Conservation (phyloP, 805 yeast species). For the Candida boleticola region DNA sequence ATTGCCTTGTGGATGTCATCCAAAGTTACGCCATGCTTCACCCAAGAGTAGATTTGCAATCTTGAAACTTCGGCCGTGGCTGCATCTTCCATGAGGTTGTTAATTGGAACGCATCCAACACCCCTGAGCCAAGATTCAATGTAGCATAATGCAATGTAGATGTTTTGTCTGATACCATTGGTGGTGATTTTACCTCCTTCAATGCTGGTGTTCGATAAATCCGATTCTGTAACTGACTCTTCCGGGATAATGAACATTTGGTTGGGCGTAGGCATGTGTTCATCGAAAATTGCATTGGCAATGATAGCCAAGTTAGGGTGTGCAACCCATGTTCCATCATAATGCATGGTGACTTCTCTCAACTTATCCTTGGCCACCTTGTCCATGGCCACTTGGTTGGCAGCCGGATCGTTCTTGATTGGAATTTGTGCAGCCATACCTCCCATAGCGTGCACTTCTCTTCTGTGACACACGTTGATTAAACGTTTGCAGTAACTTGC, state of each 20-base stretch:
- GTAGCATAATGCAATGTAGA: constrained; percentile 20
- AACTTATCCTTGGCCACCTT: constrained; percentile 69
- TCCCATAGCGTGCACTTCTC: constrained; percentile 86
- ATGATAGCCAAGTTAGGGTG: constrained; percentile 20
- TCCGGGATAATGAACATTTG: constrained; percentile 16
- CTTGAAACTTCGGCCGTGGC: constrained; percentile 24
- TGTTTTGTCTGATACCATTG: constrained; percentile 17
- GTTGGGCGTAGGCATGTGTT: constrained; percentile 22
- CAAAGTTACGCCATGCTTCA: constrained; percentile 15
- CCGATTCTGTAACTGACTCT: constrained; percentile 11
- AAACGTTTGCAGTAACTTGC: constrained; percentile 69
- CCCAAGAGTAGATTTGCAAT: constrained; percentile 19
- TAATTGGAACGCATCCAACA: constrained; percentile 21
- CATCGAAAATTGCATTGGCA: constrained; percentile 17
- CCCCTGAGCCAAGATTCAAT: constrained; percentile 22
- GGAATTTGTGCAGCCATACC: constrained; percentile 92
- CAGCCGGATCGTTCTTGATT: constrained; percentile 64
- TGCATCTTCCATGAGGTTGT: constrained; percentile 22
- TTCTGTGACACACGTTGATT: constrained; percentile 70
- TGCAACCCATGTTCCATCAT: constrained; percentile 24
- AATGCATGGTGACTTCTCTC: constrained; percentile 20
- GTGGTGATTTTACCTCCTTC: constrained; percentile 13
- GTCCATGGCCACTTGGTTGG: constrained; percentile 65
- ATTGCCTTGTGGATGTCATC: constrained; percentile 11
- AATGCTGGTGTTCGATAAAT: constrained; percentile 15